Evolutionary conservation across 176 grass and related monocot species (phyloP).

Genomic region (Triticum monococcum): DNA sequence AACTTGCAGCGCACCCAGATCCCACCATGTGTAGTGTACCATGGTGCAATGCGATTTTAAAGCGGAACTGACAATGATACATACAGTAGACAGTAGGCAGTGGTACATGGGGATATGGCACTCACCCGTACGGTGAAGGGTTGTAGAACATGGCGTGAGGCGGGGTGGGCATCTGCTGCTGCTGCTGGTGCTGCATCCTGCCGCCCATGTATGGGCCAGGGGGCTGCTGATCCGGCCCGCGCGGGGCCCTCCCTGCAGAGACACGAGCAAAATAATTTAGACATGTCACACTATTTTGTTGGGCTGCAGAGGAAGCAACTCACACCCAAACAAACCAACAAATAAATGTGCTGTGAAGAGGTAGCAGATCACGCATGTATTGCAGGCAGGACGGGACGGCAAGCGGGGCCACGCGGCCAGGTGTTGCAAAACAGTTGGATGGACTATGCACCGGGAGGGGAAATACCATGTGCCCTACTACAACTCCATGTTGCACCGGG

Average conservation of each 20-base stretch:
- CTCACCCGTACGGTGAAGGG: conserved; percentile 55
- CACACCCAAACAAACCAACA: neutral
- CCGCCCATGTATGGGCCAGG: conserved; percentile 29
- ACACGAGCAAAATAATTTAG: conserved; percentile 23
- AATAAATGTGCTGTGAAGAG: conserved; percentile 34
- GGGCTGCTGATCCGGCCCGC: conserved; percentile 35
- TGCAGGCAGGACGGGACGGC: neutral
- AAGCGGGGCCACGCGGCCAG: neutral
- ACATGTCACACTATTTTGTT: neutral
- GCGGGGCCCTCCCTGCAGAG: conserved; percentile 37
- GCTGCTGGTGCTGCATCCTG: conserved; percentile 38
- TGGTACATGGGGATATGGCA: neutral
- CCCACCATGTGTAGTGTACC: neutral
- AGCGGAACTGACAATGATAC: neutral
- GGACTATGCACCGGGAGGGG: neutral
- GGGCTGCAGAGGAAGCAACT: conserved; percentile 26
- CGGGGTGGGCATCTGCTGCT: conserved; percentile 31
- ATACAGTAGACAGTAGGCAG: too few species aligned
- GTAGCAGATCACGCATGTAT: conserved; percentile 14
- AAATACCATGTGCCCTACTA: conserved; percentile 35
- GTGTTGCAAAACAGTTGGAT: conserved; percentile 30
- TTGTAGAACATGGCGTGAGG: conserved; percentile 35
- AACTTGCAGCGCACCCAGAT: conserved; percentile 12
- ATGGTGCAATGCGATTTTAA: neutral
- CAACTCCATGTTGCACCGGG: neutral